These are phyloP conservation scores for Citrus mangshanensis DNA, from an alignment of 345 rosid genomes.

Conservation along the genomic window DNA sequence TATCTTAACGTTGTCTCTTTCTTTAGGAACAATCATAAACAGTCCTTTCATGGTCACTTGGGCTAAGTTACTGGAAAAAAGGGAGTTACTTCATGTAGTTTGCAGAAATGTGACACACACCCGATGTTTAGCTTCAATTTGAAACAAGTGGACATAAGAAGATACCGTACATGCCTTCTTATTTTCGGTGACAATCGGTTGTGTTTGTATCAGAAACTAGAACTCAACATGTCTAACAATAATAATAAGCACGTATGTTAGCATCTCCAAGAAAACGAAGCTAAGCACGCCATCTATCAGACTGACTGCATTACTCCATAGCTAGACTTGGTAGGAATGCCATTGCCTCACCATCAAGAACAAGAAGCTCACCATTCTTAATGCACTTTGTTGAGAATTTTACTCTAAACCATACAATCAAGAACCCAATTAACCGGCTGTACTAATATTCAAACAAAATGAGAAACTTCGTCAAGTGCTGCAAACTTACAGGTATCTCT, in stretches of 20 bases:
- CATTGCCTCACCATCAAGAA: slow-evolving; percentile 75
- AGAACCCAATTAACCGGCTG: neutral
- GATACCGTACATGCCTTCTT: no score
- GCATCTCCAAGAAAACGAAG: neutral
- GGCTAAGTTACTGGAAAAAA: neutral
- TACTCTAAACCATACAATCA: slow-evolving; percentile 35
- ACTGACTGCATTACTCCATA: slow-evolving; percentile 14
- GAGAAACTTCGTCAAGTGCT: neutral
- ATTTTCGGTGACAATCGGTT: neutral
- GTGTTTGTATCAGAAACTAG: neutral
- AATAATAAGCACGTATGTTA: neutral
- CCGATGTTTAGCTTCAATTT: no score
- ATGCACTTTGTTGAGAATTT: slow-evolving; percentile 79
- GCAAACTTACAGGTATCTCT: slow-evolving; percentile 55
- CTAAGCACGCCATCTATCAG: neutral
- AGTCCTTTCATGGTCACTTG: no score
- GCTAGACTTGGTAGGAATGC: slow-evolving; percentile 54
- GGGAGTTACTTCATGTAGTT: no score
- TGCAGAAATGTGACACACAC: no score
- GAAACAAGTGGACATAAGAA: no score
- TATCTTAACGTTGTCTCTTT: neutral
- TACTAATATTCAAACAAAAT: neutral
- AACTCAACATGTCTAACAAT: neutral
- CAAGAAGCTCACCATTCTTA: slow-evolving; percentile 51
- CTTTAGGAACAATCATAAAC: neutral